phyloP scores from a whole-genome alignment of 768 basidiomycete genomes.

The Tylopilus subfusipes region DNA sequence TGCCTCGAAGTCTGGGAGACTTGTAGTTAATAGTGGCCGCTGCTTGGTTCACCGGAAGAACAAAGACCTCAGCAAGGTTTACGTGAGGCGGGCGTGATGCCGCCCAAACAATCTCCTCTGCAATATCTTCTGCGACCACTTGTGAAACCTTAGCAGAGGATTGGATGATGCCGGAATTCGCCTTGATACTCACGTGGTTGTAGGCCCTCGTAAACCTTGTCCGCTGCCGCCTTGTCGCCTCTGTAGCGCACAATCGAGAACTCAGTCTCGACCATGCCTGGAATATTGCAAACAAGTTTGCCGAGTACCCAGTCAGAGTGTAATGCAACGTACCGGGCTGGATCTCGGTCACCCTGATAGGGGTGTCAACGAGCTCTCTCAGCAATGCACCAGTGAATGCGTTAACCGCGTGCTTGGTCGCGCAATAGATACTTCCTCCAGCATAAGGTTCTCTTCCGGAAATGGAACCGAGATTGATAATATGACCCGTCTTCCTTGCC shows the following conservation, averaged over 20 bases:
- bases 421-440: slow-evolving; percentile 90
- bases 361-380: slow-evolving; percentile 87
- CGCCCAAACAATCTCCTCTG: slow-evolving; percentile 97
- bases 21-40: slow-evolving; percentile 61
- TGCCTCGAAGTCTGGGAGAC: slow-evolving; percentile 21
- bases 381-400: slow-evolving; percentile 83
- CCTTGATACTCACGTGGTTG: slow-evolving; percentile 63
- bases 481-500: slow-evolving; percentile 70
- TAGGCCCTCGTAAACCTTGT: slow-evolving; percentile 87
- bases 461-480: slow-evolving; percentile 95
- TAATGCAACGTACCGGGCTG: slow-evolving; percentile 64
- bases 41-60: slow-evolving; percentile 81
- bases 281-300: not conserved
- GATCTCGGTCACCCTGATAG: slow-evolving; percentile 91
- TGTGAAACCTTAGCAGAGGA: slow-evolving; percentile 2
- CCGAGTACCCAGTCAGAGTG: not conserved
- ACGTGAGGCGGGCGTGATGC: slow-evolving; percentile 90
- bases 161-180: not conserved
- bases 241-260: slow-evolving; percentile 90
- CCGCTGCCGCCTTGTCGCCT: slow-evolving; percentile 78
- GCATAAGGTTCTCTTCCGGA: slow-evolving; percentile 86
- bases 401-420: slow-evolving; percentile 82
- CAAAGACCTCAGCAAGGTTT: slow-evolving; percentile 78
- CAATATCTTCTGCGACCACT: slow-evolving; percentile 86
- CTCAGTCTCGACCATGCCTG: slow-evolving; percentile 86